A percentile compares a stretch with the other conserved stretches of the same genome.
These are phyloP conservation scores for Anaeromyces robustus DNA, from an alignment of 192 early-diverging fungal genomes.

Conservation along the genomic window DNA sequence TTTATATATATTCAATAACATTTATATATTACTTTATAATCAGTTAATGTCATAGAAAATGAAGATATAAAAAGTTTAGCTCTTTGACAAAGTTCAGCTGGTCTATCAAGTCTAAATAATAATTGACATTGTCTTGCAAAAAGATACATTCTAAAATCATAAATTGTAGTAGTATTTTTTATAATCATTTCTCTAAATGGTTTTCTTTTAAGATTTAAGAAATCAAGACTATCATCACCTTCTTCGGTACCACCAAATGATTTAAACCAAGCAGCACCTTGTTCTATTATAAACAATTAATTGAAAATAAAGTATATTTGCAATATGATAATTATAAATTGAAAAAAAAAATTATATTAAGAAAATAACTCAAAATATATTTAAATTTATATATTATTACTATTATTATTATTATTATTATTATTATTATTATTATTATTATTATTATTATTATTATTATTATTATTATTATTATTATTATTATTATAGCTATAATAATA, in stretches of 20 bases:
- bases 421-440: too few species aligned
- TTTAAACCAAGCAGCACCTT: constrained; percentile 83
- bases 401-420: too few species aligned
- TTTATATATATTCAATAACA: too few species aligned
- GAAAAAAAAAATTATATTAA: too few species aligned
- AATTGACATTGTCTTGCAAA: constrained; percentile 81
- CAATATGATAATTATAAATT: too few species aligned
- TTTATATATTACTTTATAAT: constrained; percentile 50
- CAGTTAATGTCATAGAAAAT: constrained; percentile 52
- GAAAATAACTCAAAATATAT: too few species aligned
- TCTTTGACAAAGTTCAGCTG: constrained; percentile 49
- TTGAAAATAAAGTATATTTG: too few species aligned
- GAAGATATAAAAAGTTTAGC: constrained; percentile 57
- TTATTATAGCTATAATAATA: too few species aligned
- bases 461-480: too few species aligned
- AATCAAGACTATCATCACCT: constrained; percentile 75
- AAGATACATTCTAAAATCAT: constrained; percentile 92
- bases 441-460: too few species aligned
- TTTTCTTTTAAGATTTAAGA: constrained; percentile 61
- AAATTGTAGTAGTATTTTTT: constrained; percentile 79
- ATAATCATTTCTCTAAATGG: constrained; percentile 77
- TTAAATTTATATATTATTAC: too few species aligned
- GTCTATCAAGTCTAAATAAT: constrained; percentile 45
- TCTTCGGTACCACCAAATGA: constrained; percentile 70
- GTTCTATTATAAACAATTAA: constrained; percentile 16